Conservation (phyloP, 2,329 filamentous ascomycete genomes). For the Talaromyces marneffei region DNA sequence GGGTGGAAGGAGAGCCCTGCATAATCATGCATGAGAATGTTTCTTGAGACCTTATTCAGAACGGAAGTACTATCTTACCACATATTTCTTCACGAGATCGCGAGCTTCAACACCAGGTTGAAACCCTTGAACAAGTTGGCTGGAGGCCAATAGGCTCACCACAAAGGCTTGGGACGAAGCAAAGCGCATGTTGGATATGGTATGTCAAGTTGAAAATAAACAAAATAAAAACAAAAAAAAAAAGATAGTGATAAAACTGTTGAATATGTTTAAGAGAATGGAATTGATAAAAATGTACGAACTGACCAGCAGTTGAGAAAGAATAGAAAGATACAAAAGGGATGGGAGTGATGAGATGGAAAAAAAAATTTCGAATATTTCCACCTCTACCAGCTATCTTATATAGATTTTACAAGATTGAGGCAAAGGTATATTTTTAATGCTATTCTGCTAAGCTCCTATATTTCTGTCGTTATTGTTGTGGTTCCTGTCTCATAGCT, state of each 20-base stretch:
- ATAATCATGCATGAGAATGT: not conserved
- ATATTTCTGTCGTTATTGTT: not conserved
- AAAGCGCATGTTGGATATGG: not conserved
- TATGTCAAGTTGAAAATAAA: not conserved
- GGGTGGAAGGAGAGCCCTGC: not conserved
- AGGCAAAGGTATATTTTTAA: not conserved
- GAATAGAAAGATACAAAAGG: not conserved
- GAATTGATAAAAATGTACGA: not conserved
- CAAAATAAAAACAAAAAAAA: not conserved
- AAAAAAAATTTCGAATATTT: not conserved
- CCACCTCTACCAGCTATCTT: not conserved
- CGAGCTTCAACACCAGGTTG: not conserved
- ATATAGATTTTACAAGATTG: not conserved
- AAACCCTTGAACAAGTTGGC: not conserved
- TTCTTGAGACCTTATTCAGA: not conserved
- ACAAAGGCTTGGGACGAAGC: not conserved
- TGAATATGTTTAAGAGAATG: not conserved
- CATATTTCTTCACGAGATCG: not conserved
- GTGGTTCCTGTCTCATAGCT: not conserved
- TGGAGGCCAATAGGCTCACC: conserved; percentile 2
- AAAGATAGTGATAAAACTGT: not conserved
- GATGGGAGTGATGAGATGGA: not conserved
- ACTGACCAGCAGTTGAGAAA: conserved; percentile 3
- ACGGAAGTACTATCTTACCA: not conserved
- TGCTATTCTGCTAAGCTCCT: not conserved